Evolutionary conservation across 2,329 filamentous ascomycete genomes (phyloP), one percentile per base, ranked within the genome.

Genomic region (Colletotrichum aenigma): DNA sequence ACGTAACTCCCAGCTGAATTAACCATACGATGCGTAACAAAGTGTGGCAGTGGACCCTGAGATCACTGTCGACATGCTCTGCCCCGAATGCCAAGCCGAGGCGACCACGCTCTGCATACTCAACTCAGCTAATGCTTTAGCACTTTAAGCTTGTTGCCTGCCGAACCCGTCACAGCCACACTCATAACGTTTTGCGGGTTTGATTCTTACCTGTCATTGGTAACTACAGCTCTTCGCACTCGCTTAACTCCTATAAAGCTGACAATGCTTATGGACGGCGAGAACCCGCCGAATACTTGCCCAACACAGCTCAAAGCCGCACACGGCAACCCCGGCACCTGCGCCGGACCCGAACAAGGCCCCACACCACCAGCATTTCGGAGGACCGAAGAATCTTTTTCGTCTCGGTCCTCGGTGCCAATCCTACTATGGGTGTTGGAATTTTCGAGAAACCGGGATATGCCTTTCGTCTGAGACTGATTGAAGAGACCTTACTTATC

Each of bases 391-490:
- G n/a, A 52, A 21, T 52, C n/a, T 52, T 21, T 10, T 43, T 6
- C 16, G 21, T 52, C 43, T 52, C 43, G 43, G n/a, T 2, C 10
- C 43, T 52, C 43, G 43, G 43, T 21, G 43, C n/a, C n/a, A 52
- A 52, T 52, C 10, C 43, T 52, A 13, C 21, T 21, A 1, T 13
- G 1, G n/a, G n/a, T 52, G 4, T 52, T 21, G n/a, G 10, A 7
- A 52, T 13, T 21, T 52, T 52, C 0, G n/a, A 52, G 43, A 7
- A 7, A 52, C 6, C 0, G 43, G 43, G 6, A 52, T n/a, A 6
- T 52, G 0, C n/a, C n/a, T 21, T 52, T 52, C 43, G 12, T 6
- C 16, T 6, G 6, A 43, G 16, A 16, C 36, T 43, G 4, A 0
- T 18, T 43, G 8, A 18, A 18, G 8, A 18, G 36, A 43, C 36